These are phyloP conservation scores for Inga laurina DNA, from an alignment of 306 rosid species.

Conservation along the genomic window DNA sequence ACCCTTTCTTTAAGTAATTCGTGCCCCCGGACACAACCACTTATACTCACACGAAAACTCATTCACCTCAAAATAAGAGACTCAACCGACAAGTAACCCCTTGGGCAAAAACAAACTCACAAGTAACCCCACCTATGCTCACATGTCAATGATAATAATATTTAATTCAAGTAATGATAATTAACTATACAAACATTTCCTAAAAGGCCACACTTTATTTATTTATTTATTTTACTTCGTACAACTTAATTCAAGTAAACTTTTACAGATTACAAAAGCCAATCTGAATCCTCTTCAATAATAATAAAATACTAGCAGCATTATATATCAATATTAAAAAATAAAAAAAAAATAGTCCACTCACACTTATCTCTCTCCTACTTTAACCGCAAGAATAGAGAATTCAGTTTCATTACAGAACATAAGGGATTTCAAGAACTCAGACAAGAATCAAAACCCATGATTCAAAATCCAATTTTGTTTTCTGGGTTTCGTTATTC, in stretches of 20 bases:
- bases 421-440: not conserved
- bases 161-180: not conserved
- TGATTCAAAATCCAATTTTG: slow-evolving; percentile 5
- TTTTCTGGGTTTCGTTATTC: not conserved
- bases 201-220: not conserved
- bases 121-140: not conserved
- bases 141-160: not conserved
- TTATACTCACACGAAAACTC: not conserved
- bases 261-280: not conserved
- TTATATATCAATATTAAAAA: too few species aligned
- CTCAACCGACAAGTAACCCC: too few species aligned
- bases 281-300: not conserved
- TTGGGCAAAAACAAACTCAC: not conserved
- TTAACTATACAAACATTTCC: not conserved
- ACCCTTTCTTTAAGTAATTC: not conserved
- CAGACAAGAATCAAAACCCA: not conserved
- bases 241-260: too few species aligned
- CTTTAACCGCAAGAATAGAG: not conserved
- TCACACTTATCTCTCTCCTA: not conserved
- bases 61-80: not conserved
- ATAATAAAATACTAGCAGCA: too few species aligned
- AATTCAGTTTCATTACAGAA: not conserved
- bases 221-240: too few species aligned
- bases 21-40: too few species aligned
- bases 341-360: not conserved